Base-by-base conservation (phyloP, 2,329 filamentous ascomycete genomes). In the Paraphaeosphaeria sporulosa region DNA sequence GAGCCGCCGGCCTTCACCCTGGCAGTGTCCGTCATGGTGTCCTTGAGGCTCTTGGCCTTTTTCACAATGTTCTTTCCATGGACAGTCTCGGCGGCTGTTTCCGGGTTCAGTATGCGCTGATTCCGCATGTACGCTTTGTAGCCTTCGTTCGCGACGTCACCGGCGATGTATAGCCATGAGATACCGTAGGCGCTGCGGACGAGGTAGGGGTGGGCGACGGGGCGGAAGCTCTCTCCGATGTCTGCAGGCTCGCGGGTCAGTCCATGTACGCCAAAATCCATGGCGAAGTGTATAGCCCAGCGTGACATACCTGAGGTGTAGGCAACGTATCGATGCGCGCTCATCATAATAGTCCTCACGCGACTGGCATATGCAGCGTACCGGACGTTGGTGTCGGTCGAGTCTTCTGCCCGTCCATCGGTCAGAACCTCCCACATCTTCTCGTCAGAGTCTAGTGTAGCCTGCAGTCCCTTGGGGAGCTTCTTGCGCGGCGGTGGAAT, bases 51-150 rank as follows among this genome's bases (percentile, higher is more conserved):
- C 55, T 71, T 70, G 25, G 70, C 55, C 21, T 63, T 62, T 4
- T 63, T 63, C 3, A 67, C 64, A 0, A 73, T 62, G 55, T 62
- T 51, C 7, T 15, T 38, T 87, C 83, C 54, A 69, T 69, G 30
- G 60, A 67, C 60, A 15, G 64, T 54, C 10, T 59, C 55, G 12
- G 62, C 58, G 17, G 2, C 62, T 49, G 5, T 60, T 10, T 89
- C 83, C 0, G 93, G 92, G 68, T 94, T 86, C 23, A 93, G 79
- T 0, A 87, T 84, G 42, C 86, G 86, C 78, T 95, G 91, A 75
- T 99, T 98, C 58, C 91, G 87, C 77, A 91, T 86, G 77, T 97
- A 98, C 8, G 94, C 90, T 76, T 97, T 97, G 83, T 97, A 98
- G 6, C 95, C 94, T 78, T 99, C 95, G 74, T 97, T 90, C 36